phyloP scores from a whole-genome alignment of 2,329 filamentous ascomycete species.

The Cercospora sp. region DNA sequence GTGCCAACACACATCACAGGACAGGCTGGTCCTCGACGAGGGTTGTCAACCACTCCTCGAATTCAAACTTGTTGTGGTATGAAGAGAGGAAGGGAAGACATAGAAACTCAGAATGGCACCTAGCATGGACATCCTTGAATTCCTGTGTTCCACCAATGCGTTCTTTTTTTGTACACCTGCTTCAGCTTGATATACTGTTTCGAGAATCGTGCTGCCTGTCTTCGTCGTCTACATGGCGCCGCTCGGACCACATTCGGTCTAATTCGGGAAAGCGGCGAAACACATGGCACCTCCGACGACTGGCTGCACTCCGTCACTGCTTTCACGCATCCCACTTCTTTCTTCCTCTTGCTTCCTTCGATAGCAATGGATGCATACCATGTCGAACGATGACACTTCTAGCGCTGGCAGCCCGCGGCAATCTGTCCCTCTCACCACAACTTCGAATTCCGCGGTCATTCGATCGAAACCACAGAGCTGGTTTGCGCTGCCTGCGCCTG shows the following conservation, averaged over 20 bases:
- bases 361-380: slow-evolving; percentile 3
- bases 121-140: background rate
- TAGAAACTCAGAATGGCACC: slow-evolving; percentile 8
- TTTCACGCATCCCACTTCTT: background rate
- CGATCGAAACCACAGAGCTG: slow-evolving; percentile 15
- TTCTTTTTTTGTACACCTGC: background rate
- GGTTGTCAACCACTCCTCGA: slow-evolving; percentile 18
- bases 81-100: slow-evolving; percentile 10
- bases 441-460: background rate
- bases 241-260: slow-evolving; percentile 9
- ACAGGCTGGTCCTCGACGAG: slow-evolving; percentile 9
- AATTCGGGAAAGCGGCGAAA: slow-evolving; percentile 7
- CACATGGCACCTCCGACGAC: slow-evolving; percentile 6
- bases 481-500: slow-evolving; percentile 67
- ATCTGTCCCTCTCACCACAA: background rate
- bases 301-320: background rate
- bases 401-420: too few relatives aligned
- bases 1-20: background rate
- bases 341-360: slow-evolving; percentile 6
- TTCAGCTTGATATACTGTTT: background rate
- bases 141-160: background rate
- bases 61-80: slow-evolving; percentile 5
- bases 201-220: background rate
- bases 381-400: background rate
- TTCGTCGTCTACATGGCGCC: background rate